These are phyloP conservation scores for Fragilaria radians DNA, from an alignment of 108 stramenopile genomes.

Conservation along the genomic window DNA sequence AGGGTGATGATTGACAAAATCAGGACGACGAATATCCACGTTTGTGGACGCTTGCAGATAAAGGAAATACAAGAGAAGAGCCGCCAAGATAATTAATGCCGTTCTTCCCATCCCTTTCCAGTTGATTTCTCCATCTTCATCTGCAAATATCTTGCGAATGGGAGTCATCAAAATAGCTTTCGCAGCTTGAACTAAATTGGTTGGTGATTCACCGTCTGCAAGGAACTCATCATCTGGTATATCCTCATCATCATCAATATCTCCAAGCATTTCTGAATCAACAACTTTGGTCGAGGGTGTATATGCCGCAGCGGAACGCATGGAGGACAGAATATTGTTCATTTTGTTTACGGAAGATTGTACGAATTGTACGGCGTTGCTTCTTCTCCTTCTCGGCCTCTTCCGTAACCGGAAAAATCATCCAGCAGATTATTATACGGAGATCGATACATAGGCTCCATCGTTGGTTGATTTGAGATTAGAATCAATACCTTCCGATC, in stretches of 20 bases:
- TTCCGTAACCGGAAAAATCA: background rate
- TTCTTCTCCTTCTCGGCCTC: background rate
- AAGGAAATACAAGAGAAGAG: background rate
- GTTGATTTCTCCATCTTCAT: background rate
- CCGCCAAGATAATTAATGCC: background rate
- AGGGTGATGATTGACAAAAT: conserved; percentile 54
- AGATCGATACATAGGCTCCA: background rate
- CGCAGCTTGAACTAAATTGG: background rate
- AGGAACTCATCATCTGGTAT: background rate
- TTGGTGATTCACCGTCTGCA: background rate
- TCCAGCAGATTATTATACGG: background rate
- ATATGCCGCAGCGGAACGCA: background rate
- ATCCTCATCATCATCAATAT: background rate
- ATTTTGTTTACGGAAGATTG: background rate
- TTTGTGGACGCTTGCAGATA: conserved; percentile 1
- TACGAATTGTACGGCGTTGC: background rate
- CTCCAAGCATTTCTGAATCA: background rate
- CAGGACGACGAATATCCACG: conserved; percentile 20
- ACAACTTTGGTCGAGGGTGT: background rate
- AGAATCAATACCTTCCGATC: background rate
- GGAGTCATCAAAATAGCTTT: background rate
- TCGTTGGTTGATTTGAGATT: conserved; percentile 1
- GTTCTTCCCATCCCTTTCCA: background rate
- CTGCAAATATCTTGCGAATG: background rate
- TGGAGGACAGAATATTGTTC: background rate